Conservation (phyloP, 2,329 filamentous ascomycete species). For the Ilyonectria sp. region DNA sequence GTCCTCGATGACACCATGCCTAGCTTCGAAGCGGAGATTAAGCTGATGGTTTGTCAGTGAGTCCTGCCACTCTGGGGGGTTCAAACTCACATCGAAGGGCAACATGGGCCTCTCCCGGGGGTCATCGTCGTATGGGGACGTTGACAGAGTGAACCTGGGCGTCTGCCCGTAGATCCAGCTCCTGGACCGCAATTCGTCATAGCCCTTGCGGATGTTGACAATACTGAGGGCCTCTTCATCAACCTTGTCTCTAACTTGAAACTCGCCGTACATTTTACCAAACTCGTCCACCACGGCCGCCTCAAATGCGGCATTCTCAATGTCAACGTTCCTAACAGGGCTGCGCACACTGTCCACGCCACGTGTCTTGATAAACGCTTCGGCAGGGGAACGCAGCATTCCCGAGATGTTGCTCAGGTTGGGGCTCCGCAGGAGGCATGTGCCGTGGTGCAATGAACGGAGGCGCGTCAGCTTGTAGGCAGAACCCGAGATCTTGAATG, state of each 20-base stretch:
- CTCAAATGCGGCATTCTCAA: conserved; percentile 64
- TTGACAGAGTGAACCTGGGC: conserved; percentile 83
- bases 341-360: conserved; percentile 95
- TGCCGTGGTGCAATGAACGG: conserved; percentile 92
- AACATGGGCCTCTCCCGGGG: conserved; percentile 67
- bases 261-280: conserved; percentile 72
- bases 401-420: conserved; percentile 79
- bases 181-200: conserved; percentile 63
- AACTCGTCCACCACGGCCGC: conserved; percentile 77
- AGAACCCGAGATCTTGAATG: conserved; percentile 90
- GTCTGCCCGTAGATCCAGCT: conserved; percentile 91
- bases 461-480: conserved; percentile 92
- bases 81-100: conserved; percentile 60
- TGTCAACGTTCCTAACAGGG: conserved; percentile 82
- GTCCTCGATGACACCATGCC: conserved; percentile 55
- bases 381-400: conserved; percentile 84
- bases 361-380: conserved; percentile 81
- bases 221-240: conserved; percentile 66
- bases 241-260: conserved; percentile 57
- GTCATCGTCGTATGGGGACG: conserved; percentile 71
- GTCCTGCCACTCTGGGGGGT: neutral
- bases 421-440: conserved; percentile 84
- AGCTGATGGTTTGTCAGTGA: conserved; percentile 39
- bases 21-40: conserved; percentile 55
- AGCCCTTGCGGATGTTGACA: conserved; percentile 61